Base-by-base conservation (phyloP, 2,329 filamentous ascomycete genomes). In the Aspergillus unguis region DNA sequence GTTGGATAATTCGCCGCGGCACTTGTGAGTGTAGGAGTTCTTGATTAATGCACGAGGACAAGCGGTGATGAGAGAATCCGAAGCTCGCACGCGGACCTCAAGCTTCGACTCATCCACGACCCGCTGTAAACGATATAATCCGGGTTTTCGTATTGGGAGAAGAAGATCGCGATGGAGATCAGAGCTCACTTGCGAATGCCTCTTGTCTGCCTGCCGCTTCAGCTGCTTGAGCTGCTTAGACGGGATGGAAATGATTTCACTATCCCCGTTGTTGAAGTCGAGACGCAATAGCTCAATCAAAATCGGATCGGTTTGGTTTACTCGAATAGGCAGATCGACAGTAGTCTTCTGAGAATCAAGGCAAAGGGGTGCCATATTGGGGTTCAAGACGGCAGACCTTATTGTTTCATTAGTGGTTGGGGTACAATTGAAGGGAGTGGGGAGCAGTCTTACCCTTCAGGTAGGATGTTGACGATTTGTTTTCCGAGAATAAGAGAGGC, bases 381-480 rank as follows among this genome's bases (percentile, higher is more conserved):
- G 90, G 65, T 99, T 99, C 57, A 99, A 78, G 44, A 91, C 80
- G 10, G 92, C 94, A 44, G 92, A 94, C 17, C 85, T 88, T 63
- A 32, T 52, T 48, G 17, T 17, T 48, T 52, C 28, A 63, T 75
- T 51, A 75, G 67, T 51, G 37, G 42, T 23, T 32, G 27, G 33
- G 10, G 27, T 9, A 6, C 49, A 28, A 11, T 7, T 26, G 9
- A 28, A 41, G 27, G 7, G 29, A 28, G 35, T 31, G 29, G 9
- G 7, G 3, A n/a, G 50, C 44, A 41, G 38, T 25, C 79, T 61
- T 71, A 87, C 77, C 95, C 95, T 77, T 99, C 94, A 2, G 94
- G 94, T 50, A 99, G 78, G 65, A 99, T 96, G 68, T 99, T 94
- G 72, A 99, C 92, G 62, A 96, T 95, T 75, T 97, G 92, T 70